phyloP scores from a whole-genome alignment of 768 basidiomycete genomes.

The Podaxis mareebaensis region DNA sequence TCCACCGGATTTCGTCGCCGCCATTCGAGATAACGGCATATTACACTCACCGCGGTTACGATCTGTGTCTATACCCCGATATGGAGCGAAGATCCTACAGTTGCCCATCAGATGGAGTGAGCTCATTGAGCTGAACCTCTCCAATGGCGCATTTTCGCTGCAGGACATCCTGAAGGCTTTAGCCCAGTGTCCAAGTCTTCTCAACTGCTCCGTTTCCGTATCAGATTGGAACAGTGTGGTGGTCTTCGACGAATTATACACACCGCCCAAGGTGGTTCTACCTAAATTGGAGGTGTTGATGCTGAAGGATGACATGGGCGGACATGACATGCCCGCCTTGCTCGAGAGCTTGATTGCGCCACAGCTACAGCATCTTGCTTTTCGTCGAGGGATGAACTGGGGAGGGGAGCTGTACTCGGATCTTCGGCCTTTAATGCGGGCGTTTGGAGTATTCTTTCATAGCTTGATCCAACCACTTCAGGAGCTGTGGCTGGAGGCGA shows the following conservation, averaged over 20 bases:
- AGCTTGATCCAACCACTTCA: background rate
- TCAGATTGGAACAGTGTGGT: background rate
- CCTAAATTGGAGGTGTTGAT: background rate
- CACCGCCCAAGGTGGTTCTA: background rate
- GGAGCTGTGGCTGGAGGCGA: background rate
- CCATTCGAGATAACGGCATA: background rate
- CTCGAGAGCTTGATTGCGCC: background rate
- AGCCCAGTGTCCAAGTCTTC: background rate
- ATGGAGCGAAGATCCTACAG: background rate
- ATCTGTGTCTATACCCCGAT: slow-evolving; percentile 3
- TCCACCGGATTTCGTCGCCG: background rate
- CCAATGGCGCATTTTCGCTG: background rate
- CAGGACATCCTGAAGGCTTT: background rate
- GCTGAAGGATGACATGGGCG: background rate
- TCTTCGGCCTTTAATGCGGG: background rate
- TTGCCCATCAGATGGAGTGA: slow-evolving; percentile 7
- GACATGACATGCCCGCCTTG: background rate
- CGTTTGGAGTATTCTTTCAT: background rate
- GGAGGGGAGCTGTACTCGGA: background rate
- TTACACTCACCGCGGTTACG: slow-evolving; percentile 2
- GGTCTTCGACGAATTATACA: background rate
- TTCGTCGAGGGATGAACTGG: background rate
- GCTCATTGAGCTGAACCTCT: slow-evolving; percentile 5
- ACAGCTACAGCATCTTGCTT: background rate
- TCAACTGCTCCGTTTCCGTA: background rate